Evolutionary conservation across 768 basidiomycete species (phyloP).

Genomic region (Mycena indigotica): DNA sequence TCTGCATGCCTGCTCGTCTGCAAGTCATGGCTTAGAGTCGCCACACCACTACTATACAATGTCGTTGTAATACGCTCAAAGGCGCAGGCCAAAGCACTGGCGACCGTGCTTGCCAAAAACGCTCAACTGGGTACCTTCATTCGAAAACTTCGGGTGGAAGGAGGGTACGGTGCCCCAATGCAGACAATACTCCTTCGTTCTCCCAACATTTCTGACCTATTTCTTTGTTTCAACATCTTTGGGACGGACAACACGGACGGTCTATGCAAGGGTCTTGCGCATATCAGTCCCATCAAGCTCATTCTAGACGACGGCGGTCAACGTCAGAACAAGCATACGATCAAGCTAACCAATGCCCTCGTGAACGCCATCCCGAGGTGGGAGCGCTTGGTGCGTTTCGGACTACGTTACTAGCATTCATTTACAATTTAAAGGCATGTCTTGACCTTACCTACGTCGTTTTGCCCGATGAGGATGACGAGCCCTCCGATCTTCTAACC

Average conservation of each 20-base stretch:
- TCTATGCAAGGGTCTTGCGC: neutral
- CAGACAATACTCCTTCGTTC: neutral
- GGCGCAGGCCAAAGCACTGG: neutral
- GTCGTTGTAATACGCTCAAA: no score
- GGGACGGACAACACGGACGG: neutral
- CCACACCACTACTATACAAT: neutral
- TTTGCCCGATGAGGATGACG: no score
- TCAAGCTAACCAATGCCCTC: neutral
- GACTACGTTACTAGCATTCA: neutral
- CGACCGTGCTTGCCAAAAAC: neutral
- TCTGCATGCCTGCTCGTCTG: neutral
- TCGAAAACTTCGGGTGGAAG: neutral
- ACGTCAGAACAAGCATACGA: neutral
- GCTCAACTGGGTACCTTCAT: neutral
- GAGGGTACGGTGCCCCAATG: neutral
- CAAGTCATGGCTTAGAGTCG: neutral
- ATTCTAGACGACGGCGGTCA: neutral
- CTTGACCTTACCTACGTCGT: no score
- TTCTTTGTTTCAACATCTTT: neutral
- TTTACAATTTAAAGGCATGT: no score
- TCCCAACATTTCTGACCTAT: neutral
- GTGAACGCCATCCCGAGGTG: no score
- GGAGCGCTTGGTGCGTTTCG: neutral
- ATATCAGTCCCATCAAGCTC: neutral
- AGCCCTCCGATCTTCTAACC: no score